Conservation (phyloP, 345 rosid species). For the Heritiera fomes region DNA sequence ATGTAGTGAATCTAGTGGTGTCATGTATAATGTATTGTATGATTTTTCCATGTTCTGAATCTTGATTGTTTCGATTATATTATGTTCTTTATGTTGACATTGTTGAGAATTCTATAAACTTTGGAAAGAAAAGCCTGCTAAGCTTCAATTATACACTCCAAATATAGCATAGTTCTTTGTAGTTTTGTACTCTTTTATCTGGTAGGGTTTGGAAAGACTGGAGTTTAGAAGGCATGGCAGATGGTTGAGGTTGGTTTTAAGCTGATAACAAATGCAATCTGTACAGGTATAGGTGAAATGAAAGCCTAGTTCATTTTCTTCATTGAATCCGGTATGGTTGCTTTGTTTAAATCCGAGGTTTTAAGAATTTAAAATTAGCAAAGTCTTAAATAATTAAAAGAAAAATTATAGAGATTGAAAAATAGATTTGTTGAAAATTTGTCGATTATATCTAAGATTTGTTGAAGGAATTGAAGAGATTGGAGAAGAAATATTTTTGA, state of each 20-base stretch:
- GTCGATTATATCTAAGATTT: too few relatives aligned
- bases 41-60: background rate
- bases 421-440: too few relatives aligned
- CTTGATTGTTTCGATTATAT: conserved; percentile 1
- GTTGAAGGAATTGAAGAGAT: too few relatives aligned
- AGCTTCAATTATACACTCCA: background rate
- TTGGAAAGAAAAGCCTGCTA: background rate
- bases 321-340: too few relatives aligned
- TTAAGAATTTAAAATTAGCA: too few relatives aligned
- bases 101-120: background rate
- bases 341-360: too few relatives aligned
- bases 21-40: conserved; percentile 7
- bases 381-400: too few relatives aligned
- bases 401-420: too few relatives aligned
- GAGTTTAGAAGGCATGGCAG: background rate
- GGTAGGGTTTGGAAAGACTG: background rate
- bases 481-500: too few relatives aligned
- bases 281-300: background rate
- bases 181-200: background rate
- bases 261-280: background rate
- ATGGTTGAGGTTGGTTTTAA: background rate
- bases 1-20: background rate
- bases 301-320: background rate
- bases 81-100: background rate
- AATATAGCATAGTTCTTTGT: background rate